These are phyloP conservation scores for Violaceomyces palustris DNA, from an alignment of 1,284 basidiomycete genomes.

Conservation along the genomic window DNA sequence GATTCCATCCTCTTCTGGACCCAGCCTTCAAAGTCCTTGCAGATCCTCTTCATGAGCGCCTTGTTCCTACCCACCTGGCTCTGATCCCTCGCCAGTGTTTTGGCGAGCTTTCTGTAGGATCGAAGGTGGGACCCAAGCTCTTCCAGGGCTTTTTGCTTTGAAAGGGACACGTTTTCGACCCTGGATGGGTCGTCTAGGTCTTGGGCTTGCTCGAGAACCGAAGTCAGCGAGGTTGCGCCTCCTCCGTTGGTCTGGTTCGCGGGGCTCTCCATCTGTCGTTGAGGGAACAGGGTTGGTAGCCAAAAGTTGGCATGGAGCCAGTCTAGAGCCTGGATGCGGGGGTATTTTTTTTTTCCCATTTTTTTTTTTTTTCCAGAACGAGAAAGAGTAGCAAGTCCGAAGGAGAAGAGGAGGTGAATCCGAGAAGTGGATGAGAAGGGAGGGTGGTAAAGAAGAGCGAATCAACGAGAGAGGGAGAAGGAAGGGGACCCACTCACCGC, in stretches of 20 bases:
- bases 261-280: no score
- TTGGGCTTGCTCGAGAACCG: not conserved
- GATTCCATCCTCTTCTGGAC: conserved; percentile 4
- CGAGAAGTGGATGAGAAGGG: not conserved
- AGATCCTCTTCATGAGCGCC: conserved; percentile 14
- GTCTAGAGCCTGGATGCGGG: conserved; percentile 10
- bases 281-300: conserved; percentile 28
- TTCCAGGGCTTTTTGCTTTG: conserved; percentile 4
- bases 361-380: no score
- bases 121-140: conserved; percentile 16
- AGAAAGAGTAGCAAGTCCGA: not conserved
- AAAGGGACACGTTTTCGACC: not conserved
- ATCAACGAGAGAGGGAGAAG: not conserved
- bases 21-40: conserved; percentile 20
- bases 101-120: conserved; percentile 31
- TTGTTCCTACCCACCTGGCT: conserved; percentile 19
- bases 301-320: conserved; percentile 45
- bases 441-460: not conserved
- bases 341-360: no score
- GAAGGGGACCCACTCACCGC: conserved; percentile 12
- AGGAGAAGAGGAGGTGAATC: not conserved
- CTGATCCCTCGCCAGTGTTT: conserved; percentile 29
- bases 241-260: no score
- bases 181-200: not conserved
- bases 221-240: no score